Evolutionary conservation across 176 grass and related monocot species (phyloP).

Genomic region (Oryza officinalis): DNA sequence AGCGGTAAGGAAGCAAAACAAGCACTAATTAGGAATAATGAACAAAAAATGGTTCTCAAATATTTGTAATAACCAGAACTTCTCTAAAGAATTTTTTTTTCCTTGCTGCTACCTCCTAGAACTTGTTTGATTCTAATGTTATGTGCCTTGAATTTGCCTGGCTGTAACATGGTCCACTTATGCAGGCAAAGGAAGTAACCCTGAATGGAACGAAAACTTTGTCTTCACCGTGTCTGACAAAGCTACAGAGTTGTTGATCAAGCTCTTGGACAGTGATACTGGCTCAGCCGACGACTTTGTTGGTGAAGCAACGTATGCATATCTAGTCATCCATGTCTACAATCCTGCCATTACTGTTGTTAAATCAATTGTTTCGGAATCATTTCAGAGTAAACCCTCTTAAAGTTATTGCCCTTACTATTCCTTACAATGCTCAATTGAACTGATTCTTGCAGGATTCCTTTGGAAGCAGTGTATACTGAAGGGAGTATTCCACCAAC

Average conservation of each 20-base stretch:
- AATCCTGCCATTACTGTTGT: constrained; percentile 5
- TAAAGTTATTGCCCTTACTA: constrained; percentile 18
- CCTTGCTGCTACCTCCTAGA: background rate
- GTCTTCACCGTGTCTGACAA: constrained; percentile 71
- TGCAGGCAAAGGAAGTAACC: constrained; percentile 79
- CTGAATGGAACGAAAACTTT: constrained; percentile 97
- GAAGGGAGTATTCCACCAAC: constrained; percentile 70
- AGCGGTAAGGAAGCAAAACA: background rate
- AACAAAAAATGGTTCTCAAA: background rate
- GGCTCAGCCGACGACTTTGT: constrained; percentile 70
- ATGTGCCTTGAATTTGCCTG: background rate
- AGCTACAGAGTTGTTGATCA: constrained; percentile 63
- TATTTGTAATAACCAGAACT: background rate
- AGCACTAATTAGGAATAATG: background rate
- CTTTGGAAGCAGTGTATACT: constrained; percentile 59
- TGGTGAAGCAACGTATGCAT: constrained; percentile 78
- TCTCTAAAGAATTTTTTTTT: background rate
- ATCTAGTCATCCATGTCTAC: constrained; percentile 3
- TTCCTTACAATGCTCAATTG: background rate
- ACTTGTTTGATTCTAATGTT: constrained; percentile 20
- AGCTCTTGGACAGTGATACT: constrained; percentile 83
- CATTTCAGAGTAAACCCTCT: background rate
- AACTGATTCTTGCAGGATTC: constrained; percentile 52
- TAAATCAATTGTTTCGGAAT: constrained; percentile 7
- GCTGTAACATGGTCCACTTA: constrained; percentile 1